Base-by-base conservation (phyloP, 1,284 basidiomycete genomes). In the Fistulinella cinereoalba region DNA sequence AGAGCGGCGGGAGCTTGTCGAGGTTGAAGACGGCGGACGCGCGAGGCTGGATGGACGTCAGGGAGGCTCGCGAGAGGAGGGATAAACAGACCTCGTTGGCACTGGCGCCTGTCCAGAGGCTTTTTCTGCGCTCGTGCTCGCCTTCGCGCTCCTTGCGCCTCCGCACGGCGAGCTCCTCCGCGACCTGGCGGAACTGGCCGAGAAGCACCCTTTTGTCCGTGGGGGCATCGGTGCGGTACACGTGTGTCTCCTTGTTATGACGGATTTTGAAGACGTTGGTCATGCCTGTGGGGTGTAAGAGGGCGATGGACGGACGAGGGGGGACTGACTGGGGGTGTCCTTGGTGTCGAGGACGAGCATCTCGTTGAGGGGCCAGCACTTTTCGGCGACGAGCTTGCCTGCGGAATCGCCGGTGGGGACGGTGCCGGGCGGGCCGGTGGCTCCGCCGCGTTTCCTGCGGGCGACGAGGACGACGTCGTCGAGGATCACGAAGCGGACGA, bases 201-300 rank as follows among this genome's bases (percentile, higher is more conserved):
- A 99, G 74, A 1, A 99, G 73, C 6, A 78, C 75, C 64, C 90
- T 92, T 75, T 99, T 99, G 58, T 97, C 93, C 27, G 84, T 75
- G 0, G 81, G 60, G 6, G 79, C 77, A 50, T 95, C 88, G 1
- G 92, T 91, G 28, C 93, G 81, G 66, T 93, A 98, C 9, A 99
- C 93, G 62, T 92, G 87, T 2, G 88, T 91, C 70, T 98, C 96
- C 67, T 96, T 96, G 8, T 88, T 87, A 44, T 95, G 82, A 55
- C 89, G 82, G 57, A 99, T 85, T 74, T 98, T 98, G 77, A 99
- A 88, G 1, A 97, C 95, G 60, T 98, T 97, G 15, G 85, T 91
- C 72, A 98, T 84, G 43, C 83, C 95, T 93, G 52, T 6, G 41
- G 44, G 28, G 25, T 33, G 19, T 50, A 21, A 53, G 50, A 28